Evolutionary conservation across 345 rosid species (phyloP).

Genomic region (Sonneratia alba): DNA sequence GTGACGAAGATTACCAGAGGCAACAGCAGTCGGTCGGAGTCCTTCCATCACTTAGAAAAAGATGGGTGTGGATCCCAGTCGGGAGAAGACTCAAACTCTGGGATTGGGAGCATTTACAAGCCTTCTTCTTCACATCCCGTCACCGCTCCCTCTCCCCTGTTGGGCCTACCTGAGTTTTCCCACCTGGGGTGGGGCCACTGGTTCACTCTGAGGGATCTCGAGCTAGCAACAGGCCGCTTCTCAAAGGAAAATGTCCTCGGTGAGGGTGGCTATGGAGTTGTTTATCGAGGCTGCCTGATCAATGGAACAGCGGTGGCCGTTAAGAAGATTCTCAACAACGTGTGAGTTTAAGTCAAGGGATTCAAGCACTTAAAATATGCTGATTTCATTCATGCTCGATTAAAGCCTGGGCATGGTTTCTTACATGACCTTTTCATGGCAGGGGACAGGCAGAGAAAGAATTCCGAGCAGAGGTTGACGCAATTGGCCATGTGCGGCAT

Average conservation of each 20-base stretch:
- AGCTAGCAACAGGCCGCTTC: conserved; percentile 62
- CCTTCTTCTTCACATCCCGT: conserved; percentile 65
- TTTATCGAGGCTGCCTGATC: conserved; percentile 54
- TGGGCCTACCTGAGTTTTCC: conserved; percentile 69
- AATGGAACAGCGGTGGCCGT: conserved; percentile 72
- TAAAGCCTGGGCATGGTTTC: neutral
- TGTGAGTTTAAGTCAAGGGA: conserved; percentile 32
- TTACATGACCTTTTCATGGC: conserved; percentile 3
- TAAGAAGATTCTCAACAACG: conserved; percentile 60
- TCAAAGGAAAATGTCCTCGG: conserved; percentile 69
- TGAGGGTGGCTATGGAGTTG: conserved; percentile 82
- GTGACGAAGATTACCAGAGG: conserved; percentile 57
- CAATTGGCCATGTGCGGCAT: conserved; percentile 81
- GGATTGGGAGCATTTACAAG: conserved; percentile 29
- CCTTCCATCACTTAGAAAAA: conserved; percentile 48
- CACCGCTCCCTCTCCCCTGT: conserved; percentile 62
- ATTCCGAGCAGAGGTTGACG: conserved; percentile 71
- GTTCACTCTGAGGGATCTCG: conserved; percentile 78
- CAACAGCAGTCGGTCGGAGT: conserved; percentile 47
- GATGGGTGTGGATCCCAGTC: conserved; percentile 55
- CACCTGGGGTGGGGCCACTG: conserved; percentile 89
- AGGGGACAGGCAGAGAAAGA: conserved; percentile 92
- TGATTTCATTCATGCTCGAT: neutral
- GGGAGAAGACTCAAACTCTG: conserved; percentile 60
- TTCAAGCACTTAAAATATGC: neutral